These are phyloP conservation scores for Cystobasidium pallidum DNA, from an alignment of 1,284 basidiomycete species.

Conservation along the genomic window DNA sequence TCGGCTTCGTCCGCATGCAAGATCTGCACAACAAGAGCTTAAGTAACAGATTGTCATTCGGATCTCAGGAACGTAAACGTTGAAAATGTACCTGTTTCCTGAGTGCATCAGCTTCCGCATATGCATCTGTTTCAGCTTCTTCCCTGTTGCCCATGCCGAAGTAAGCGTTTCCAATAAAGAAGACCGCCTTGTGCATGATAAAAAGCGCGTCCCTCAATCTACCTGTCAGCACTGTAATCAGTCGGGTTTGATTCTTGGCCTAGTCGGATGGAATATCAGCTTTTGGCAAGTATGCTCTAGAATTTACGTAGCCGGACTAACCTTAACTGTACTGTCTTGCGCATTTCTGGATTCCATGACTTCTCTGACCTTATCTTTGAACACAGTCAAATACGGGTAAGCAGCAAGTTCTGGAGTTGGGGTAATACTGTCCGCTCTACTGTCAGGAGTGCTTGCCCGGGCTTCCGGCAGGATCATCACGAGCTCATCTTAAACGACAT, in stretches of 20 bases:
- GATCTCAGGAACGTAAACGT: not conserved
- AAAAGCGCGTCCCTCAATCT: slow-evolving; percentile 49
- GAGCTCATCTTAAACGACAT: slow-evolving; percentile 18
- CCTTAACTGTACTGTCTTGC: slow-evolving; percentile 7
- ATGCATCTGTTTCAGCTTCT: slow-evolving; percentile 38
- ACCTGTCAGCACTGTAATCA: slow-evolving; percentile 38
- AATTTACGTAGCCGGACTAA: not conserved
- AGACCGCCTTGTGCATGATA: slow-evolving; percentile 49
- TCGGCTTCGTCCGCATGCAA: slow-evolving; percentile 28
- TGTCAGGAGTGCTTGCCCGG: slow-evolving; percentile 2
- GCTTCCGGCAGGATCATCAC: slow-evolving; percentile 28
- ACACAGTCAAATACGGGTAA: slow-evolving; percentile 27
- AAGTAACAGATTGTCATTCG: not conserved
- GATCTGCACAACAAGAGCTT: not conserved
- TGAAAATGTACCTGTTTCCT: slow-evolving; percentile 29
- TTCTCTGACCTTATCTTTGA: slow-evolving; percentile 32
- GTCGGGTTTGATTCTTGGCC: not conserved
- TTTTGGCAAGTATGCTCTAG: not conserved
- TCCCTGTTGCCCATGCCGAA: slow-evolving; percentile 44
- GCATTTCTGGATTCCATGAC: slow-evolving; percentile 6
- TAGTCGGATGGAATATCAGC: not conserved
- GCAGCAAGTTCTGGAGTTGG: slow-evolving; percentile 9
- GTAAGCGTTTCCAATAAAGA: slow-evolving; percentile 51
- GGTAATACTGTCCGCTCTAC: slow-evolving; percentile 14
- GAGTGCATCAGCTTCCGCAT: slow-evolving; percentile 42